Conservation (phyloP, 2,329 filamentous ascomycete species). For the Hymenoscyphus fructigenus region DNA sequence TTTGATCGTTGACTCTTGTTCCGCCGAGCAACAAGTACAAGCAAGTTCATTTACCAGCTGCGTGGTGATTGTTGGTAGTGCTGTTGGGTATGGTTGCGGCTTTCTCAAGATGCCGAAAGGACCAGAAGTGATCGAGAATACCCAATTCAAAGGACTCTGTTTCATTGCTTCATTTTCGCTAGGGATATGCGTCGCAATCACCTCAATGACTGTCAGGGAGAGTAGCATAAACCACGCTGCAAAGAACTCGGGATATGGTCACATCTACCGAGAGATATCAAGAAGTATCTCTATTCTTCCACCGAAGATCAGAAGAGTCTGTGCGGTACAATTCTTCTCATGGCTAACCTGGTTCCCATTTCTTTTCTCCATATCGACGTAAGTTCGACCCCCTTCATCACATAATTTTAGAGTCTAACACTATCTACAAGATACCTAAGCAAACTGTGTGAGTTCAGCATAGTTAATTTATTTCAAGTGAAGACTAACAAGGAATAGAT, state of each 20-base stretch:
- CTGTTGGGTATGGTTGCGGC: constrained; percentile 35
- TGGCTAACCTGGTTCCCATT: constrained; percentile 41
- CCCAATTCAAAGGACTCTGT: constrained; percentile 31
- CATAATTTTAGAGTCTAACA: background rate
- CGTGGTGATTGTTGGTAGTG: constrained; percentile 34
- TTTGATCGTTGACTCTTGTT: constrained; percentile 37
- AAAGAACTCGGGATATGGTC: background rate
- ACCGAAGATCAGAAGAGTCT: constrained; percentile 21
- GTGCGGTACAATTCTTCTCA: constrained; percentile 33
- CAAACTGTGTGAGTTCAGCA: background rate
- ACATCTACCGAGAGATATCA: background rate
- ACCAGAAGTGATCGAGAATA: constrained; percentile 17
- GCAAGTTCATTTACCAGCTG: constrained; percentile 36
- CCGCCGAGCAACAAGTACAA: constrained; percentile 33
- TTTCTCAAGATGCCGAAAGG: constrained; percentile 24
- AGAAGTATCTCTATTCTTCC: background rate
- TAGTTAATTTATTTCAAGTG: background rate
- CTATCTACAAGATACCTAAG: background rate
- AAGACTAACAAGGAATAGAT: background rate
- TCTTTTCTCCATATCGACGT: constrained; percentile 38
- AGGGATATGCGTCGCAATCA: constrained; percentile 16
- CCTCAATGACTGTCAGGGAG: constrained; percentile 1
- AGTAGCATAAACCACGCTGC: background rate
- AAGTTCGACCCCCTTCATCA: constrained; percentile 2
- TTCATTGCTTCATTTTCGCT: constrained; percentile 23